phyloP scores from a whole-genome alignment of 2,329 filamentous ascomycete species.

The Didymella exigua region DNA sequence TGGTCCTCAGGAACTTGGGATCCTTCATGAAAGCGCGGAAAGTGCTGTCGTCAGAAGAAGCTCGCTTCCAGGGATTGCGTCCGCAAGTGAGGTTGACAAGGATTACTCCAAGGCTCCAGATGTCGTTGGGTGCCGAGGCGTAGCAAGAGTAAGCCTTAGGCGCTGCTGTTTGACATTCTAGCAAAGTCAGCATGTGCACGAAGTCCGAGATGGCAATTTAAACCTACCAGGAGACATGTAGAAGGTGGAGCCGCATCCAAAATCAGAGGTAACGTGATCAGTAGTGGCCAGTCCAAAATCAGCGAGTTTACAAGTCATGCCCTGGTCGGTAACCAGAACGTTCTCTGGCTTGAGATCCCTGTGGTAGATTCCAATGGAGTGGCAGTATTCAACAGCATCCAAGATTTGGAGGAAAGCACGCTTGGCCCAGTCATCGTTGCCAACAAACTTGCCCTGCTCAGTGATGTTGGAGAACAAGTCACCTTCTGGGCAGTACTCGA shows the following conservation, averaged over 20 bases:
- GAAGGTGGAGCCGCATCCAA: conserved; percentile 96
- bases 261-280: conserved; percentile 84
- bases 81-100: conserved; percentile 97
- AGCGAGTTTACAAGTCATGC: conserved; percentile 90
- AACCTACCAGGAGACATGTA: conserved; percentile 98
- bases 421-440: conserved; percentile 87
- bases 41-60: conserved; percentile 89
- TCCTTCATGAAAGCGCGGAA: conserved; percentile 90
- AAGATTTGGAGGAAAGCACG: conserved; percentile 91
- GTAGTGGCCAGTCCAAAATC: conserved; percentile 96
- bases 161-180: conserved; percentile 87
- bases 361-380: conserved; percentile 92
- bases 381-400: conserved; percentile 95
- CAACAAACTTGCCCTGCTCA: conserved; percentile 88
- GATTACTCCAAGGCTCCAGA: conserved; percentile 98
- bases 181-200: conserved; percentile 34
- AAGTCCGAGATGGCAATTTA: conserved; percentile 19
- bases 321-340: conserved; percentile 86
- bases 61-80: conserved; percentile 98
- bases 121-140: conserved; percentile 90
- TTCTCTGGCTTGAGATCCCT: conserved; percentile 98
- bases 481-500: conserved; percentile 96
- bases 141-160: conserved; percentile 77
- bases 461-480: conserved; percentile 98
- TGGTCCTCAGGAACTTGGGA: conserved; percentile 86